Evolutionary conservation across 2,329 filamentous ascomycete genomes (phyloP).

Genomic region (Alternaria sp.): DNA sequence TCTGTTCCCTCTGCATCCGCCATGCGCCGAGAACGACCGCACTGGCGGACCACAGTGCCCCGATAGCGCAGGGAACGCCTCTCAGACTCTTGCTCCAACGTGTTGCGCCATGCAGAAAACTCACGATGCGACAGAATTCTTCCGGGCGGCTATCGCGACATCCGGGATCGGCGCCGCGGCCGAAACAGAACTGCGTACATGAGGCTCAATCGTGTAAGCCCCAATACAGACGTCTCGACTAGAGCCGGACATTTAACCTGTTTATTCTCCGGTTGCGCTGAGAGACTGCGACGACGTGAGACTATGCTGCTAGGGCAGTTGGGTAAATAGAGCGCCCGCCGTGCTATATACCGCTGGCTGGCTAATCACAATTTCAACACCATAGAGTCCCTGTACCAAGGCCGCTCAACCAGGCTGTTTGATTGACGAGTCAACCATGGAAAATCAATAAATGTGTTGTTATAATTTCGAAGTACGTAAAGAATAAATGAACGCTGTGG

Average conservation of each 20-base stretch:
- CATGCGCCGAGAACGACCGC: constrained; percentile 14
- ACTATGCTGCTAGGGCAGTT: constrained; percentile 10
- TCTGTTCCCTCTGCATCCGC: constrained; percentile 2
- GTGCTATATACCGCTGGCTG: not conserved
- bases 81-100: constrained; percentile 5
- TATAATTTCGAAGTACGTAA: not conserved
- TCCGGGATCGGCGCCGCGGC: constrained; percentile 33
- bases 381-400: constrained; percentile 2
- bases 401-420: not conserved
- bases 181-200: constrained; percentile 25
- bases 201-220: constrained; percentile 22
- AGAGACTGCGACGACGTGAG: constrained; percentile 8
- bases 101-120: not conserved
- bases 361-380: constrained; percentile 2
- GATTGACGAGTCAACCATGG: not conserved
- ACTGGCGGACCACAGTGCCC: constrained; percentile 6
- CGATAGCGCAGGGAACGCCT: not conserved
- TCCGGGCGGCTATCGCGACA: constrained; percentile 29
- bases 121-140: constrained; percentile 22
- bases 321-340: constrained; percentile 6
- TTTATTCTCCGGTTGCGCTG: constrained; percentile 18
- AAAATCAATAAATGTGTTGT: not conserved
- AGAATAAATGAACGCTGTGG: constrained; percentile 10
- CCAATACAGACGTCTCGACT: constrained; percentile 6
- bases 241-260: constrained; percentile 28